A percentile compares a stretch with the other conserved stretches of the same genome.
These are phyloP conservation scores for Myotisia sp. DNA, from an alignment of 2,329 filamentous ascomycete species.

Conservation along the genomic window DNA sequence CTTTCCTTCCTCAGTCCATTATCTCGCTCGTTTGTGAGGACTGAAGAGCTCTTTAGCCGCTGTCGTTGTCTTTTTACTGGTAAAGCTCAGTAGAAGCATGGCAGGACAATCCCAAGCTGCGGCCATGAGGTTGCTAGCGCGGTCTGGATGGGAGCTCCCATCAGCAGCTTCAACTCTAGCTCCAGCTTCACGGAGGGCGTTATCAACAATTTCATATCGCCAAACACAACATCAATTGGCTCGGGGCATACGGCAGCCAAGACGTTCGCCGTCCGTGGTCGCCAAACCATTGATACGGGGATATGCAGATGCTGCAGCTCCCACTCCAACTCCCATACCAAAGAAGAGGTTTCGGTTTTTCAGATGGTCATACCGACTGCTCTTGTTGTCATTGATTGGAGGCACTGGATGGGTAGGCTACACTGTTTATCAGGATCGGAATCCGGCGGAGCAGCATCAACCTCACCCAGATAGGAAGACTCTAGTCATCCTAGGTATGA, in stretches of 20 bases:
- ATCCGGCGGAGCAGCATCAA: constrained; percentile 64
- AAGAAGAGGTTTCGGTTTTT: constrained; percentile 54
- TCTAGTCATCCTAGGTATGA: constrained; percentile 76
- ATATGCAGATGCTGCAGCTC: constrained; percentile 37
- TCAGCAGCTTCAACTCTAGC: not conserved
- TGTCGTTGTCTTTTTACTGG: not conserved
- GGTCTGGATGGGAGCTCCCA: constrained; percentile 7
- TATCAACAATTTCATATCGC: constrained; percentile 1
- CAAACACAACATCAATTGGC: constrained; percentile 7
- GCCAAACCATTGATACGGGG: constrained; percentile 30
- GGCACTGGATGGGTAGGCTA: constrained; percentile 60
- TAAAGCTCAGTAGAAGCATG: not conserved
- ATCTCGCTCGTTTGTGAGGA: not conserved
- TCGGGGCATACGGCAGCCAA: constrained; percentile 1
- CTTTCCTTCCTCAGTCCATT: not conserved
- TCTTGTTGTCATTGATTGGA: constrained; percentile 59
- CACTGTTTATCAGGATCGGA: constrained; percentile 65
- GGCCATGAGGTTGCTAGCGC: constrained; percentile 7
- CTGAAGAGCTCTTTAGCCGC: not conserved
- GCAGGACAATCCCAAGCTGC: not conserved
- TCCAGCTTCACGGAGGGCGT: constrained; percentile 6
- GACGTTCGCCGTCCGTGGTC: constrained; percentile 16
- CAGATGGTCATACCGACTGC: constrained; percentile 69
- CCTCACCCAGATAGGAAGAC: constrained; percentile 91
- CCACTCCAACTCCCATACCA: constrained; percentile 19